Conservation (phyloP, 2,329 filamentous ascomycete species). For the Acephala macrosclerotiorum region DNA sequence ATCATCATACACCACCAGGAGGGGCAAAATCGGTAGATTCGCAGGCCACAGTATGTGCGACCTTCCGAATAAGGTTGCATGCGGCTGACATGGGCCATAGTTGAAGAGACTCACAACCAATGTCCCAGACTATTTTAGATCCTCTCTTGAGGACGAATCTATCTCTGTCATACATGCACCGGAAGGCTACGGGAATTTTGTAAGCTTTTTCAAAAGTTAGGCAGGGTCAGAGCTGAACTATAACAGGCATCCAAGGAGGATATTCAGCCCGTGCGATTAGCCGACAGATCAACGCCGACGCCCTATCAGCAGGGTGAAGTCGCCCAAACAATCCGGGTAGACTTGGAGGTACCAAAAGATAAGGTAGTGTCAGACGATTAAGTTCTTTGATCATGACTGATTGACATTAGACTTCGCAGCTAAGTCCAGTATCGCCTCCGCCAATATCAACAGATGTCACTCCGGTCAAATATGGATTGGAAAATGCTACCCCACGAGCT, state of each 20-base stretch:
- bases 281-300: conserved; percentile 42
- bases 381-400: conserved; percentile 20
- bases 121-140: conserved; percentile 63
- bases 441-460: conserved; percentile 80
- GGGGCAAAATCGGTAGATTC: conserved; percentile 39
- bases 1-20: conserved; percentile 46
- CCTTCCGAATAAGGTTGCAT: conserved; percentile 20
- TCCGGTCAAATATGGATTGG: conserved; percentile 68
- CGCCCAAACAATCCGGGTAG: conserved; percentile 28
- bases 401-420: conserved; percentile 35
- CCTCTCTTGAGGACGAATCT: conserved; percentile 74
- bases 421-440: conserved; percentile 58
- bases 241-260: conserved; percentile 28
- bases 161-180: conserved; percentile 93
- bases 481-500: conserved; percentile 79
- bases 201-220: conserved; percentile 50
- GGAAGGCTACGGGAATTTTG: conserved; percentile 82
- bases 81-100: conserved; percentile 34
- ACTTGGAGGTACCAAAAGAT: conserved; percentile 36
- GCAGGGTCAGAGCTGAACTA: conserved; percentile 3
- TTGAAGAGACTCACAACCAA: conserved; percentile 53
- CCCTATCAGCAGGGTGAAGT: conserved; percentile 38
- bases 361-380: conserved; percentile 33
- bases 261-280: conserved; percentile 26
- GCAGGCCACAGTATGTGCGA: conserved; percentile 35